Percentiles rank a stretch among this genome's conserved stretches.
These are phyloP conservation scores for Boletus reticulatus DNA, from an alignment of 768 basidiomycete species.

Conservation along the genomic window DNA sequence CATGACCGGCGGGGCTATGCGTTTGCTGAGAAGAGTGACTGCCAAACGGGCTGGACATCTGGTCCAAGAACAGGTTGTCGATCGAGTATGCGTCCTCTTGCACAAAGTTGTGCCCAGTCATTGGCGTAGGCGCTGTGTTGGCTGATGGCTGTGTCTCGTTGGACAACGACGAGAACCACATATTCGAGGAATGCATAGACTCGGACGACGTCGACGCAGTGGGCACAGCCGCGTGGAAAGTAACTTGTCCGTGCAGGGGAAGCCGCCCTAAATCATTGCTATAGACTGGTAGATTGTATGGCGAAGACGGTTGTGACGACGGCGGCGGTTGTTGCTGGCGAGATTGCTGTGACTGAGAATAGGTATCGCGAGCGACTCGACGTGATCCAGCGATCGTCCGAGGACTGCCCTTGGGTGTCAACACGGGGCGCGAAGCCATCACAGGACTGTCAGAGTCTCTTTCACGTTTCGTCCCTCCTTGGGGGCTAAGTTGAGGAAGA, in stretches of 20 bases:
- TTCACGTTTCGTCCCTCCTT: constrained; percentile 57
- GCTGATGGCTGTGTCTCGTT: neutral
- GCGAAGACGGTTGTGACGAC: constrained; percentile 11
- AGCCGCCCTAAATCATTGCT: constrained; percentile 56
- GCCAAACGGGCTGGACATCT: constrained; percentile 11
- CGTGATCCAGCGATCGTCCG: constrained; percentile 35
- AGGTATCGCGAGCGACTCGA: constrained; percentile 32
- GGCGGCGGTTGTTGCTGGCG: constrained; percentile 3
- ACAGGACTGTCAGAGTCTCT: constrained; percentile 54
- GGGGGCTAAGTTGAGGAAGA: constrained; percentile 54
- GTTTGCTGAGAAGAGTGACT: neutral
- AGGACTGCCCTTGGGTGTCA: constrained; percentile 12
- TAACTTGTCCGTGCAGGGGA: constrained; percentile 39
- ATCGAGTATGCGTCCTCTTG: constrained; percentile 14
- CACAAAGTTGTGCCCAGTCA: neutral
- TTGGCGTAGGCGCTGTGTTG: neutral
- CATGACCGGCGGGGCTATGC: neutral
- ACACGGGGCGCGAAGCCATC: neutral
- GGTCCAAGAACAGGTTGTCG: constrained; percentile 23
- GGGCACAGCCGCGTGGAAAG: constrained; percentile 8
- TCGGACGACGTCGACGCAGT: neutral
- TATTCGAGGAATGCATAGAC: constrained; percentile 1
- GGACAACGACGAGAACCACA: constrained; percentile 22
- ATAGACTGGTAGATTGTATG: constrained; percentile 49
- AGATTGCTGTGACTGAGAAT: constrained; percentile 7